phyloP scores from a whole-genome alignment of 1,139 yeast species.

The Wickerhamiella infanticola region DNA sequence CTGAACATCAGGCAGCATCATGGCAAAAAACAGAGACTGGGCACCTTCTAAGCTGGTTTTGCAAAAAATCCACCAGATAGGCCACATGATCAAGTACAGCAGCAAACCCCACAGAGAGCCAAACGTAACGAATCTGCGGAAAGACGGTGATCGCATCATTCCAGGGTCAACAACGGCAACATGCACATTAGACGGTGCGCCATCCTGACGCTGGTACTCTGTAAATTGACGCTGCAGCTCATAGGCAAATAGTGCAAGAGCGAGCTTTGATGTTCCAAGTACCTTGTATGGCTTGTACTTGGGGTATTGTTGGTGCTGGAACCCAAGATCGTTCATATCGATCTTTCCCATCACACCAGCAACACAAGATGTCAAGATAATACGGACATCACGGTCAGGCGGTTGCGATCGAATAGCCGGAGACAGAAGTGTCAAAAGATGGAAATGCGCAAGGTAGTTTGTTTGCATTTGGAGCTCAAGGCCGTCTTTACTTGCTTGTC shows the following conservation, averaged over 20 bases:
- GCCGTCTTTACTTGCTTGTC: slow-evolving; percentile 64
- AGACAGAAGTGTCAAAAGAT: slow-evolving; percentile 55
- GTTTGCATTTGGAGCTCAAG: slow-evolving; percentile 71
- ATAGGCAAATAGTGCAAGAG: slow-evolving; percentile 54
- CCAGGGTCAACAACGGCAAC: slow-evolving; percentile 86
- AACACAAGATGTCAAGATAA: slow-evolving; percentile 60
- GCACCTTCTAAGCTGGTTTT: slow-evolving; percentile 68
- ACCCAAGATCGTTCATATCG: slow-evolving; percentile 51
- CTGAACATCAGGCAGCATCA: slow-evolving; percentile 55
- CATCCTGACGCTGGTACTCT: slow-evolving; percentile 45
- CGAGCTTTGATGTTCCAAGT: slow-evolving; percentile 68
- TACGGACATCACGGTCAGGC: slow-evolving; percentile 83
- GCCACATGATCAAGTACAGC: slow-evolving; percentile 53
- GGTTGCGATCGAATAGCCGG: slow-evolving; percentile 83
- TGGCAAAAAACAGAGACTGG: slow-evolving; percentile 56
- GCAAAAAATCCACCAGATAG: slow-evolving; percentile 66
- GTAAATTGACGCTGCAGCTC: slow-evolving; percentile 57
- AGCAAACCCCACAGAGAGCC: slow-evolving; percentile 63
- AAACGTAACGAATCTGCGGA: slow-evolving; percentile 60
- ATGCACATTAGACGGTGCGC: slow-evolving; percentile 49
- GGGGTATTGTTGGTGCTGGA: slow-evolving; percentile 46
- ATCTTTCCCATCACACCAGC: slow-evolving; percentile 58
- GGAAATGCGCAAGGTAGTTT: slow-evolving; percentile 70
- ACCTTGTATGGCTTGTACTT: slow-evolving; percentile 48
- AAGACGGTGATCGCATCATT: slow-evolving; percentile 70